These are phyloP conservation scores for Allium cepa DNA, from an alignment of 106 monocot genomes.

Conservation along the genomic window DNA sequence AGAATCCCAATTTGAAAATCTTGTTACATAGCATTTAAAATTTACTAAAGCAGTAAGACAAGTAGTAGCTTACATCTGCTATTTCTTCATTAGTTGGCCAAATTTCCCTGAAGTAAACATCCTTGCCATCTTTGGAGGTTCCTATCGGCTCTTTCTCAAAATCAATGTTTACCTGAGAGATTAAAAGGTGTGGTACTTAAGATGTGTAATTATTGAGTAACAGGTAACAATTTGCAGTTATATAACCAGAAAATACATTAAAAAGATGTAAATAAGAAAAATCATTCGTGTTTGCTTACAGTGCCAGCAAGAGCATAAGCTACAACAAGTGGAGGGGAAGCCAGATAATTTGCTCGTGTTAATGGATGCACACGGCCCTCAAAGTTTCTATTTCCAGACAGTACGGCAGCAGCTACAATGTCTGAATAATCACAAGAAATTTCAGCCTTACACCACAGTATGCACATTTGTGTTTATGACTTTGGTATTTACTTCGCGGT, in stretches of 20 bases:
- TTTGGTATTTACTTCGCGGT: constrained; percentile 2
- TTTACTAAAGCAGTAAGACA: not conserved
- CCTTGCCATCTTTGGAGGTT: constrained; percentile 61
- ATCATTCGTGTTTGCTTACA: constrained; percentile 22
- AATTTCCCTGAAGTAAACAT: constrained; percentile 67
- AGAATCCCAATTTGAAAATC: too few species aligned
- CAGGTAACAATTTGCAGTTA: too few species aligned
- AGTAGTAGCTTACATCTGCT: not conserved
- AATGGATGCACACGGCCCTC: constrained; percentile 91
- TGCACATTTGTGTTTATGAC: constrained; percentile 23
- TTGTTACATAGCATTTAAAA: too few species aligned
- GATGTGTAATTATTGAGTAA: too few species aligned
- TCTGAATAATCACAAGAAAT: constrained; percentile 31
- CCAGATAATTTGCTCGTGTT: constrained; percentile 94
- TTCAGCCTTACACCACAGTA: constrained; percentile 2
- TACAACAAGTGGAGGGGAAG: constrained; percentile 88
- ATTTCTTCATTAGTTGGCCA: constrained; percentile 91
- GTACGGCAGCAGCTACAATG: constrained; percentile 84
- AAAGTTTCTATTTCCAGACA: constrained; percentile 94
- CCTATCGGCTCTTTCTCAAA: constrained; percentile 78
- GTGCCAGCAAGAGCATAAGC: constrained; percentile 98
- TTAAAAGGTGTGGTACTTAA: too few species aligned
- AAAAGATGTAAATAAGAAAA: not conserved
- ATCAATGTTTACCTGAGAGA: constrained; percentile 55
- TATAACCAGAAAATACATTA: not conserved